Conservation (phyloP, 140 eudicot species). For the Cichorium intybus region DNA sequence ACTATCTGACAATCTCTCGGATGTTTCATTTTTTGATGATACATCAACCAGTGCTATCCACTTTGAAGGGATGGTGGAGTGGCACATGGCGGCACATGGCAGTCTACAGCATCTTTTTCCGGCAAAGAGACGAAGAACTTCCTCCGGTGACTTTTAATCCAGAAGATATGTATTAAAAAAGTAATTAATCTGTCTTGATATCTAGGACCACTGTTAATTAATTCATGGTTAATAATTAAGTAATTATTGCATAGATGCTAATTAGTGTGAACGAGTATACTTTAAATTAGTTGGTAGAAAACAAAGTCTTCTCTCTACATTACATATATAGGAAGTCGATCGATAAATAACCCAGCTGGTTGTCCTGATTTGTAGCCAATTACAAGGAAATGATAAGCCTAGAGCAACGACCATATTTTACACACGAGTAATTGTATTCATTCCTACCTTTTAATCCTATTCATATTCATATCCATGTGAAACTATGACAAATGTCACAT, state of each 20-base stretch:
- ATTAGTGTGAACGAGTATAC: constrained; percentile 28
- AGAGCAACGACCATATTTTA: not conserved
- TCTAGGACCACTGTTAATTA: constrained; percentile 21
- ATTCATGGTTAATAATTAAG: constrained; percentile 14
- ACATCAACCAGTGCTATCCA: constrained; percentile 32
- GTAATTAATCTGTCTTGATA: constrained; percentile 19
- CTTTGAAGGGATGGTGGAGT: constrained; percentile 50
- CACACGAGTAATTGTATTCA: not conserved
- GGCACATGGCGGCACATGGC: constrained; percentile 56
- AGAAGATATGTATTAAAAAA: constrained; percentile 11
- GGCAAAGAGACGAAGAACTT: constrained; percentile 62
- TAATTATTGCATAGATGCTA: constrained; percentile 18
- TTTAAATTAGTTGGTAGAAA: constrained; percentile 23
- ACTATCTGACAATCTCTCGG: constrained; percentile 32
- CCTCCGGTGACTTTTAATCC: constrained; percentile 31
- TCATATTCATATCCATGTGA: too few species aligned
- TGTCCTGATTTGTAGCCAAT: constrained; percentile 30
- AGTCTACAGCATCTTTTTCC: constrained; percentile 48
- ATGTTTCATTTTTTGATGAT: constrained; percentile 44
- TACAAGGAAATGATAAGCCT: constrained; percentile 22
- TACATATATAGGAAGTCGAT: constrained; percentile 29
- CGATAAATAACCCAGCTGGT: constrained; percentile 33
- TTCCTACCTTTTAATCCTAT: too few species aligned
- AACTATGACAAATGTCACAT: too few species aligned
- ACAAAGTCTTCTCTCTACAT: constrained; percentile 27